These are phyloP conservation scores for Pichia rugopelliculosa DNA, from an alignment of 805 yeast species.

Conservation along the genomic window DNA sequence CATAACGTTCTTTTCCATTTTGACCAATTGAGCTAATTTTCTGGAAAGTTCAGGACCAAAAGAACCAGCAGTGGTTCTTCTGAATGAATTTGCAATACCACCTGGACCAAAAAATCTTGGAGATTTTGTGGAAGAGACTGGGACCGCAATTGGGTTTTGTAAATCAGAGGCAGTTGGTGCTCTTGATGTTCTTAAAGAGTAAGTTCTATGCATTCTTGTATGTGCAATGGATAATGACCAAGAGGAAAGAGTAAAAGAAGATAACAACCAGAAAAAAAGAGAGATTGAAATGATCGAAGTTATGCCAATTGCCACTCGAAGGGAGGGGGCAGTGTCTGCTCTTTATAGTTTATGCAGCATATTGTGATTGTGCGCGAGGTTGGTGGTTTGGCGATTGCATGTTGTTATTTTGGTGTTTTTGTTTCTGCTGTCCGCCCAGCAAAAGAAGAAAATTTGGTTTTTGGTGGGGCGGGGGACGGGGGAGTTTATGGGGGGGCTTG, in stretches of 20 bases:
- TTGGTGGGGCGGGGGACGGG: no score
- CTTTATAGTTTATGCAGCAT: neutral
- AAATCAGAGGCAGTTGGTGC: constrained; percentile 80
- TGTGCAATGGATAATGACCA: neutral
- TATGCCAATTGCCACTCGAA: neutral
- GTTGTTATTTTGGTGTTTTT: neutral
- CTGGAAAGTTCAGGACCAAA: constrained; percentile 76
- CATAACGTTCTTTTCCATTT: constrained; percentile 77
- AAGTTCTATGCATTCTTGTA: constrained; percentile 72
- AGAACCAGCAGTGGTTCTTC: constrained; percentile 69
- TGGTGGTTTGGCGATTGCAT: neutral
- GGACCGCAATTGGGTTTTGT: constrained; percentile 75
- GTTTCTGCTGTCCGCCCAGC: neutral
- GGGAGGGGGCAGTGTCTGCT: neutral
- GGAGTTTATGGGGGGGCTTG: no score
- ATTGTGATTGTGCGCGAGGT: neutral
- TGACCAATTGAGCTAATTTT: constrained; percentile 65
- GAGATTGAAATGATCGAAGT: neutral
- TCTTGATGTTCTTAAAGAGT: constrained; percentile 68
- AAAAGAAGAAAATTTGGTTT: no score
- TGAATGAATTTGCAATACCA: constrained; percentile 37
- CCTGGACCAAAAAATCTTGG: constrained; percentile 82
- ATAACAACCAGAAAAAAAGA: neutral
- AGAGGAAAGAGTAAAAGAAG: no score
- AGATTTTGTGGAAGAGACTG: constrained; percentile 55